Conservation (phyloP, 495 filamentous ascomycete species). For the Xylaria curta region DNA sequence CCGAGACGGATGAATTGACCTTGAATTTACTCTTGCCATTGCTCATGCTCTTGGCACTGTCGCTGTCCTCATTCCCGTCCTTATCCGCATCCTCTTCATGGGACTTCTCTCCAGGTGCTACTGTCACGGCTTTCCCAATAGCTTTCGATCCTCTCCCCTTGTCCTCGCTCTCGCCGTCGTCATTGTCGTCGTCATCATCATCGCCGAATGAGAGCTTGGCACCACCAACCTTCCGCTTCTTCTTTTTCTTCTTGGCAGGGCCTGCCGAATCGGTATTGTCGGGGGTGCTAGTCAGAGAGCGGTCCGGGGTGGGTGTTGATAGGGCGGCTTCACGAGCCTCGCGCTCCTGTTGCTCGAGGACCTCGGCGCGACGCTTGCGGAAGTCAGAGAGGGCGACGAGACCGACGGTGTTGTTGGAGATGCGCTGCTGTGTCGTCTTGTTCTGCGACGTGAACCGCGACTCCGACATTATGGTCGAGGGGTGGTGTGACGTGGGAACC, state of each 20-base stretch:
- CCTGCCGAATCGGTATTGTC: conserved; percentile 43
- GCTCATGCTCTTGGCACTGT: conserved; percentile 44
- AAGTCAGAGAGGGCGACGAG: conserved; percentile 93
- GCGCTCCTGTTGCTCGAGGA: conserved; percentile 86
- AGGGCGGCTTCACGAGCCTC: conserved; percentile 72
- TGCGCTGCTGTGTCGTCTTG: conserved; percentile 84
- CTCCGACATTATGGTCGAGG: conserved; percentile 26
- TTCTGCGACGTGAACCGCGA: conserved; percentile 80
- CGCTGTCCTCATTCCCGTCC: conserved; percentile 60
- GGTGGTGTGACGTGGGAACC: background rate
- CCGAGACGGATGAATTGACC: conserved; percentile 69
- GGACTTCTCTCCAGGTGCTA: conserved; percentile 26
- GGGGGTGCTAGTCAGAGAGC: conserved; percentile 49
- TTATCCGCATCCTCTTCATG: conserved; percentile 59
- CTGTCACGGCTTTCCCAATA: background rate
- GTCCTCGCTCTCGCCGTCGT: conserved; percentile 13
- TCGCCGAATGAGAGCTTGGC: conserved; percentile 52
- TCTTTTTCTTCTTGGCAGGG: conserved; percentile 47
- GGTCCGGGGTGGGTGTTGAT: conserved; percentile 44
- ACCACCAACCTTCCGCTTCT: conserved; percentile 35
- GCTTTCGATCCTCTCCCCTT: background rate
- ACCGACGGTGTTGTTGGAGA: conserved; percentile 91
- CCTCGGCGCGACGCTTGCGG: conserved; percentile 94
- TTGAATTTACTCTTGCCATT: conserved; percentile 46
- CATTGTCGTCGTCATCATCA: conserved; percentile 35